Base-by-base conservation (phyloP, 2,329 filamentous ascomycete genomes). In the Aspergillus jensenii region DNA sequence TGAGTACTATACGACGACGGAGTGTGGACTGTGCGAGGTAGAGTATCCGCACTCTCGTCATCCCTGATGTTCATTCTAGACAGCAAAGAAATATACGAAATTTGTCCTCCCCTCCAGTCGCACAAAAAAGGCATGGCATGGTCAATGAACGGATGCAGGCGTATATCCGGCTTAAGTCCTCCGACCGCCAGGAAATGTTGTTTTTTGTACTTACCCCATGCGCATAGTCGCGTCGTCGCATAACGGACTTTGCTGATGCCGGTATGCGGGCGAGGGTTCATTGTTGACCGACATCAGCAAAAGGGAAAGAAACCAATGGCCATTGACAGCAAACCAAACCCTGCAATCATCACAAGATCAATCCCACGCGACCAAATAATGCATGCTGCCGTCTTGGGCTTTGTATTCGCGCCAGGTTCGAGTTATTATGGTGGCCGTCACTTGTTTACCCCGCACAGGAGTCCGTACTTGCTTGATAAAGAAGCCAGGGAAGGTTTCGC, bases 91-190 rank as follows among this genome's bases (percentile, higher is more conserved):
- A 31, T 31, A 27, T 31, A 31, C 8, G 27, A 31, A 9, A 31
- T 31, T 31, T 11, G 27, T 11, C 27, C 27, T 31, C 9, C 27
- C 8, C 27, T 31, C 27, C 27, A 11, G 27, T 31, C 27, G 27
- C 37, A 40, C 37, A 40, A 40, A 40, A n/a, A 40, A n/a, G 37
- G 9, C 9, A 31, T 31, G 27, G 25, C 25, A 27, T 27, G 7
- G 25, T 27, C 25, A 27, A 27, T 27, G 11, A 31, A n/a, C 45
- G 25, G 45, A 35, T 33, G 17, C 45, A 35, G 45, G 27, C 45
- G n/a, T 49, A 49, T 39, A 14, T 49, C 47, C 47, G 47, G 47
- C 47, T 49, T 49, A 49, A 49, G 19, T 49, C 47, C 33, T 39
- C 9, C 14, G 14, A 40, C 37, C 37, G 5, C 14, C 37, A 40